Conservation (phyloP, 2,329 filamentous ascomycete genomes). For the Pyrenophora graminea region DNA sequence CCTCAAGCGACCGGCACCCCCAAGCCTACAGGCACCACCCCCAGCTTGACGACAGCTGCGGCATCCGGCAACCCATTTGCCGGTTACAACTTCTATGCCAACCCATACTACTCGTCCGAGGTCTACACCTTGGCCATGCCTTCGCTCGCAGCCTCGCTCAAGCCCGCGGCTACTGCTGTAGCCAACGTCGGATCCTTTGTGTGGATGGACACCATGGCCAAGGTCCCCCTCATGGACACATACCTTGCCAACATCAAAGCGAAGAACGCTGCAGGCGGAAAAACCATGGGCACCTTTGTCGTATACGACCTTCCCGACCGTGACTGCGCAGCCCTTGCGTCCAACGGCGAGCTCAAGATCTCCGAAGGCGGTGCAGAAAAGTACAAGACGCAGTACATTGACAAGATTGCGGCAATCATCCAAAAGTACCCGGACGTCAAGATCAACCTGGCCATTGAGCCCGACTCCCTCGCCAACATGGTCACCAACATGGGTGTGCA, state of each 20-base stretch:
- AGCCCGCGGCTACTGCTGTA: constrained; percentile 54
- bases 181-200: constrained; percentile 58
- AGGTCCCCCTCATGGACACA: constrained; percentile 55
- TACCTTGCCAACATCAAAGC: constrained; percentile 55
- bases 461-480: constrained; percentile 59
- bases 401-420: constrained; percentile 58
- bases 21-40: constrained; percentile 16
- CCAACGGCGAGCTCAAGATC: constrained; percentile 65
- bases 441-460: constrained; percentile 57
- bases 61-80: constrained; percentile 55
- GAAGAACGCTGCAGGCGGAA: constrained; percentile 55
- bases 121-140: constrained; percentile 63
- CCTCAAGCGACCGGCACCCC: constrained; percentile 25
- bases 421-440: constrained; percentile 58
- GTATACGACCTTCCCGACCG: constrained; percentile 68
- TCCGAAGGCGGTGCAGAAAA: constrained; percentile 56
- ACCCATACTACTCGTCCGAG: constrained; percentile 59
- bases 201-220: constrained; percentile 58
- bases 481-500: constrained; percentile 62
- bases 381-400: constrained; percentile 58
- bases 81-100: constrained; percentile 56
- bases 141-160: constrained; percentile 60
- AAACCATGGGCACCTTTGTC: constrained; percentile 58
- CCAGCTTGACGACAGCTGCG: constrained; percentile 18
- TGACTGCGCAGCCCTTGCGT: constrained; percentile 66